phyloP scores from a whole-genome alignment of 139 green algal species.

The Picochlorum costavermella region DNA sequence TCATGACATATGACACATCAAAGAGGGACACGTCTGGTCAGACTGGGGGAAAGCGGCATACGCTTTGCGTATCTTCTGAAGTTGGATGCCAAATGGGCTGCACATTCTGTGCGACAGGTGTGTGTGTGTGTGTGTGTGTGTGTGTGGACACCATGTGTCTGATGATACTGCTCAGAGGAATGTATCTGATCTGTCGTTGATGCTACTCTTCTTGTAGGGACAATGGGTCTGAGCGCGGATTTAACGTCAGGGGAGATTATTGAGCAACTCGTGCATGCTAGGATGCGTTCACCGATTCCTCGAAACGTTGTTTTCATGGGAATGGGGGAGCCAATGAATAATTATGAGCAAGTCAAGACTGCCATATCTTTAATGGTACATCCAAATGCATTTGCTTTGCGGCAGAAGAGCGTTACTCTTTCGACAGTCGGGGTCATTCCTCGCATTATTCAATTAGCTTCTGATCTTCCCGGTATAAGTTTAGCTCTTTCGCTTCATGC shows the following conservation, averaged over 20 bases:
- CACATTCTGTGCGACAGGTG: conserved; percentile 91
- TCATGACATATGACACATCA: conserved; percentile 80
- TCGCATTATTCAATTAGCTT: conserved; percentile 58
- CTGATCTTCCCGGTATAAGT: conserved; percentile 76
- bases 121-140: too few species aligned
- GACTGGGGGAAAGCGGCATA: conserved; percentile 41
- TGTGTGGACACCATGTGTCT: conserved; percentile 17
- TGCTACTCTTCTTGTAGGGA: conserved; percentile 29
- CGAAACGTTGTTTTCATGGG: conserved; percentile 97
- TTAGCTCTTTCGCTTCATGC: conserved; percentile 92
- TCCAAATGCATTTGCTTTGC: conserved; percentile 59
- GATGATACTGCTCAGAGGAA: conserved; percentile 24
- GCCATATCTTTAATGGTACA: conserved; percentile 70
- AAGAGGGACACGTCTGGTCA: not conserved
- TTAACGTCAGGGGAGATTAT: conserved; percentile 88
- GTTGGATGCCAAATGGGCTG: conserved; percentile 93
- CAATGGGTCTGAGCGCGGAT: conserved; percentile 84
- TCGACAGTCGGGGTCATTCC: conserved; percentile 83
- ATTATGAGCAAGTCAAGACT: conserved; percentile 74
- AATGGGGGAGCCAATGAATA: conserved; percentile 96
- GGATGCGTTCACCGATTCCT: conserved; percentile 15
- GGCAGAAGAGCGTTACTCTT: conserved; percentile 69
- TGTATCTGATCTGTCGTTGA: too few species aligned
- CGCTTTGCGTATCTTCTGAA: conserved; percentile 75
- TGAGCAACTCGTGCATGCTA: conserved; percentile 88